Base-by-base conservation (phyloP, 495 filamentous ascomycete species). In the Hypoxylon rickii region DNA sequence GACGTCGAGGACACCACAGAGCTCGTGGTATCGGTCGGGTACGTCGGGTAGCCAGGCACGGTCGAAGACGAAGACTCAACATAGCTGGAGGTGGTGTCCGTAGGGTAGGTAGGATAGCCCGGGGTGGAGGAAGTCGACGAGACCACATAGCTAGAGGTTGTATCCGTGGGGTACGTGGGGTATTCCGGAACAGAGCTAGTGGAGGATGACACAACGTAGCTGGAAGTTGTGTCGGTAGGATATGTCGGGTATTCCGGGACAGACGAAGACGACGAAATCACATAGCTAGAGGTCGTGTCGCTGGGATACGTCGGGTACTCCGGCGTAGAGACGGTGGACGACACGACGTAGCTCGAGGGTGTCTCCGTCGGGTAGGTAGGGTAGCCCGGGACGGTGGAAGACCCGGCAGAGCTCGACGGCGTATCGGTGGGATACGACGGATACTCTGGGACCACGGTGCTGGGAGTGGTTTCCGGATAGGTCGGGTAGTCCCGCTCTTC, bases 161-260 rank as follows among this genome's bases (percentile, higher is more conserved):
- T n/a, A n/a, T n/a, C n/a, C n/a, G n/a, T n/a, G n/a, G n/a, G n/a
- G n/a, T n/a, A n/a, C 16, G 56, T 59, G 3, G 56, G 56, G 44
- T 54, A 60, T 8, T 33, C 38, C 33, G 47, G 44, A 7, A 73
- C 67, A 63, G 16, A 71, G 61, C 32, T 70, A 68, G 13, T 42
- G 13, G 42, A 34, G 26, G 29, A n/a, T n/a, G n/a, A n/a, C n/a
- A n/a, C n/a, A n/a, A n/a, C n/a, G n/a, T n/a, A n/a, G n/a, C n/a
- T n/a, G n/a, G n/a, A n/a, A n/a, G n/a, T n/a, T n/a, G n/a, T n/a
- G n/a, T n/a, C 8, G 21, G 47, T 51, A 13, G 48, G 43, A 19
- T 39, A 34, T 12, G 40, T 26, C 20, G 50, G 50, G 21, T 53
- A 53, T 24, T 5, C 15, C 12, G 52, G 42, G 11, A 26, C 24